Evolutionary conservation across 208 protist species (phyloP).

Genomic region (Tritrichomonas musculus): DNA sequence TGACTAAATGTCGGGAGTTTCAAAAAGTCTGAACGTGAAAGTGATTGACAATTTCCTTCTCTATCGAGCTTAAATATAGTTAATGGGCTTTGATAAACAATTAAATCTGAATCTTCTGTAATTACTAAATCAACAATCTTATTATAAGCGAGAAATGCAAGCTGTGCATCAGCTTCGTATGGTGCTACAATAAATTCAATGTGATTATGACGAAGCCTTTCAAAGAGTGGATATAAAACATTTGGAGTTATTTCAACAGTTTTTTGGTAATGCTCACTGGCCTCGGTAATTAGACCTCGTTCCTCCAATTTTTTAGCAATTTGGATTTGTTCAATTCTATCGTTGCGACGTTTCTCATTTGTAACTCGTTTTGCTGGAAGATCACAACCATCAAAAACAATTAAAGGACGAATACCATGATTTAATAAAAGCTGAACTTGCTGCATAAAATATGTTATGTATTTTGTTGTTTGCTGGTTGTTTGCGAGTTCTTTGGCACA

Average conservation of each 20-base stretch:
- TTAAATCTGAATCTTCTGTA: conserved; percentile 94
- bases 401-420: conserved; percentile 60
- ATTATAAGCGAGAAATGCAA: conserved; percentile 77
- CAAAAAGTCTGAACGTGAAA: neutral
- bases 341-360: conserved; percentile 58
- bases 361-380: conserved; percentile 68
- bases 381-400: conserved; percentile 77
- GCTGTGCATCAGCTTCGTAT: conserved; percentile 97
- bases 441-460: conserved; percentile 58
- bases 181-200: conserved; percentile 73
- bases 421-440: conserved; percentile 61
- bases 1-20: neutral
- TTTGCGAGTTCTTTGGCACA: conserved; percentile 61
- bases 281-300: conserved; percentile 52
- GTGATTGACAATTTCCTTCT: conserved; percentile 36
- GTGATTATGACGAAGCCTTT: neutral
- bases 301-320: conserved; percentile 33
- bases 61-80: conserved; percentile 37
- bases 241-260: conserved; percentile 65
- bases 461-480: conserved; percentile 38
- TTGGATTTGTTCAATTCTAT: neutral
- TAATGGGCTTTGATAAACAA: conserved; percentile 68
- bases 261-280: conserved; percentile 58
- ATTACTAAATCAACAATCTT: conserved; percentile 77
- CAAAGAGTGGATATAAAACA: conserved; percentile 66